A percentile compares a stretch with the other conserved stretches of the same genome.
Conservation (phyloP, 75 land plant species). For the Selaginella tamariscina region DNA sequence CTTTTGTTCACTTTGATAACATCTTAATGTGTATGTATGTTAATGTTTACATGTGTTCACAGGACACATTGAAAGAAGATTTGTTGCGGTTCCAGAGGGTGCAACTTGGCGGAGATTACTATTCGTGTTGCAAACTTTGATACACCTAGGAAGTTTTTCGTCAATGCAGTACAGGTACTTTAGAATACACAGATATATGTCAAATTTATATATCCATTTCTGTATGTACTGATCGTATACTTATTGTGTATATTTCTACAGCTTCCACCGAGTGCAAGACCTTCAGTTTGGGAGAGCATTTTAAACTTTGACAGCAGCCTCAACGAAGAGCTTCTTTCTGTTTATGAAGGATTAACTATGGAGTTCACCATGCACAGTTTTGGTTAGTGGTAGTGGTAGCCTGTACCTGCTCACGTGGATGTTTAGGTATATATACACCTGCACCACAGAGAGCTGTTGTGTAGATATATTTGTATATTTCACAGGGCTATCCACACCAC, state of each 20-base stretch:
- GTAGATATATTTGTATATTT: too few species aligned
- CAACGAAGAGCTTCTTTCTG: constrained; percentile 56
- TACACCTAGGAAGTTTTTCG: constrained; percentile 64
- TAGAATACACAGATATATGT: too few species aligned
- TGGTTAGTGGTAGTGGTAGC: constrained; percentile 97
- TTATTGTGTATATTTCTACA: constrained; percentile 18
- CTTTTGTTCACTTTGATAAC: too few species aligned
- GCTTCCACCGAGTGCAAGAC: constrained; percentile 64
- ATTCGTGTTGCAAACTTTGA: constrained; percentile 66
- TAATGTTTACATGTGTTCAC: constrained; percentile 10
- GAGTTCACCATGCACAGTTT: constrained; percentile 82
- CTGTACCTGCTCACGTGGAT: constrained; percentile 51
- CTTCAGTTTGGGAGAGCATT: constrained; percentile 64
- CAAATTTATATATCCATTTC: too few species aligned
- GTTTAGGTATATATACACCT: constrained; percentile 47
- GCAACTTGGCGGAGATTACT: constrained; percentile 84
- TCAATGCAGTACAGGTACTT: constrained; percentile 72
- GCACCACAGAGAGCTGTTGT: neutral
- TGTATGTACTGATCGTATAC: neutral
- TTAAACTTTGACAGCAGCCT: constrained; percentile 62
- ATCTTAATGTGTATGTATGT: neutral
- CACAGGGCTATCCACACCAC: too few species aligned
- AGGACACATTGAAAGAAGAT: constrained; percentile 84
- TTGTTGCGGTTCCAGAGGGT: constrained; percentile 75
- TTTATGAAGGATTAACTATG: constrained; percentile 68